Percentiles rank a stretch among this genome's conserved stretches.
phyloP scores from a whole-genome alignment of 768 basidiomycete species.

The Hericium coralloides region DNA sequence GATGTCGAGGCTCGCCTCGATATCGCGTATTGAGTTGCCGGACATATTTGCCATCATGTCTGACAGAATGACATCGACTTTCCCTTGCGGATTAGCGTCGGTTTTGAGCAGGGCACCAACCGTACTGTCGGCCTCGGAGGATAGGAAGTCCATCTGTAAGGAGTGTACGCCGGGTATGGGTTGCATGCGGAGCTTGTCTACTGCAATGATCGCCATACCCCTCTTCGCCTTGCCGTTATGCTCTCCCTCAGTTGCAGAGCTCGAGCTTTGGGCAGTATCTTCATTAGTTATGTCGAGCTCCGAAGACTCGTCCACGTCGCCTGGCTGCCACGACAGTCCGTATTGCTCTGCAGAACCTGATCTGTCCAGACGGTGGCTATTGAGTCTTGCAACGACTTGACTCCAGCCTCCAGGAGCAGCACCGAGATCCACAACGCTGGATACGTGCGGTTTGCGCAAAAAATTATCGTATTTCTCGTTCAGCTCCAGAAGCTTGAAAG shows the following conservation, averaged over 20 bases:
- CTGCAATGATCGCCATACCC: slow-evolving; percentile 47
- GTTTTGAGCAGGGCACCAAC: slow-evolving; percentile 32
- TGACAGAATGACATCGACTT: slow-evolving; percentile 75
- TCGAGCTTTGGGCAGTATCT: not conserved
- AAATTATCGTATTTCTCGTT: slow-evolving; percentile 47
- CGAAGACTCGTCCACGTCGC: not conserved
- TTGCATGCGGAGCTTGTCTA: slow-evolving; percentile 70
- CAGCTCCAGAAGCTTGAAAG: slow-evolving; percentile 87
- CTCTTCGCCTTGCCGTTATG: not conserved
- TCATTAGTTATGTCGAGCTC: not conserved
- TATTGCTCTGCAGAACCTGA: not conserved
- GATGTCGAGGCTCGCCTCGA: slow-evolving; percentile 60
- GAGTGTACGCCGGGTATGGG: slow-evolving; percentile 67
- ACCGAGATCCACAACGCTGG: slow-evolving; percentile 76
- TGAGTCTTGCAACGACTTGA: slow-evolving; percentile 62
- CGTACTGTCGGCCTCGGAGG: slow-evolving; percentile 34
- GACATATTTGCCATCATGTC: slow-evolving; percentile 87
- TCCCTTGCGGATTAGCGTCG: slow-evolving; percentile 25
- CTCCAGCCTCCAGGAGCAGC: slow-evolving; percentile 94
- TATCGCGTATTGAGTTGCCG: slow-evolving; percentile 61
- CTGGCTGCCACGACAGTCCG: slow-evolving; percentile 3
- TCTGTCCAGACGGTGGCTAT: slow-evolving; percentile 38
- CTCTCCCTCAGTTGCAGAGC: not conserved
- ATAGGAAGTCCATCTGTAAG: slow-evolving; percentile 74
- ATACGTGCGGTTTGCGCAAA: slow-evolving; percentile 41